Evolutionary conservation across 768 basidiomycete species (phyloP).

Genomic region (Kwoniella bestiolae): DNA sequence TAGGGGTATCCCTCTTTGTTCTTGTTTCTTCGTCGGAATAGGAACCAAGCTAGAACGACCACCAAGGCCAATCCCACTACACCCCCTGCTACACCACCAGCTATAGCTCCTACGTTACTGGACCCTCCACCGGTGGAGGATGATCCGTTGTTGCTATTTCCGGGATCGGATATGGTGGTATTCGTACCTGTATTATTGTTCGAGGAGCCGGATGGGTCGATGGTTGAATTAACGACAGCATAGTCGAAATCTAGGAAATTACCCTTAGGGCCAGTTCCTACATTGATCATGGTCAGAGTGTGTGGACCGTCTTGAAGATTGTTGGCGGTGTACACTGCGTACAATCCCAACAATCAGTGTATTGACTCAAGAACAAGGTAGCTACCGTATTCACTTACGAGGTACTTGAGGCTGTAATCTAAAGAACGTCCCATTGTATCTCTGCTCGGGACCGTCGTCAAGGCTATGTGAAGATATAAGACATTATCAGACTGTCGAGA

Average conservation of each 20-base stretch:
- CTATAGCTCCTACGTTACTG: constrained; percentile 38
- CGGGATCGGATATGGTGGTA: neutral
- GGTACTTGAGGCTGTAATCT: constrained; percentile 5
- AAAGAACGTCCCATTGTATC: constrained; percentile 24
- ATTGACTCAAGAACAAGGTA: neutral
- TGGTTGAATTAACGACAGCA: constrained; percentile 22
- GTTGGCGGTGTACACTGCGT: constrained; percentile 24
- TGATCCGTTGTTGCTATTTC: neutral
- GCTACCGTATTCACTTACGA: constrained; percentile 10
- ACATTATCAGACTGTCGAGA: neutral
- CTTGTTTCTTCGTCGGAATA: constrained; percentile 9
- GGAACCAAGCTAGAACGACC: constrained; percentile 33
- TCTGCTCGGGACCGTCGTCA: constrained; percentile 10
- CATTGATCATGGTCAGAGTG: constrained; percentile 22
- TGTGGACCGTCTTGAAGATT: constrained; percentile 26
- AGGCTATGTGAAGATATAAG: constrained; percentile 18
- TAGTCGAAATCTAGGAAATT: constrained; percentile 26
- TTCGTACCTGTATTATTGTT: constrained; percentile 13
- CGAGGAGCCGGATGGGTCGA: constrained; percentile 1
- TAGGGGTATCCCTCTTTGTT: constrained; percentile 11
- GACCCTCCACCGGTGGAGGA: neutral
- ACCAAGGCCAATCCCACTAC: constrained; percentile 44
- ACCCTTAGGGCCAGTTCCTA: constrained; percentile 7
- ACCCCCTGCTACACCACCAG: constrained; percentile 41
- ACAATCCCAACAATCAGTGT: neutral